Conservation (phyloP, 2,329 filamentous ascomycete species). For the Mycosphaerella sp. region DNA sequence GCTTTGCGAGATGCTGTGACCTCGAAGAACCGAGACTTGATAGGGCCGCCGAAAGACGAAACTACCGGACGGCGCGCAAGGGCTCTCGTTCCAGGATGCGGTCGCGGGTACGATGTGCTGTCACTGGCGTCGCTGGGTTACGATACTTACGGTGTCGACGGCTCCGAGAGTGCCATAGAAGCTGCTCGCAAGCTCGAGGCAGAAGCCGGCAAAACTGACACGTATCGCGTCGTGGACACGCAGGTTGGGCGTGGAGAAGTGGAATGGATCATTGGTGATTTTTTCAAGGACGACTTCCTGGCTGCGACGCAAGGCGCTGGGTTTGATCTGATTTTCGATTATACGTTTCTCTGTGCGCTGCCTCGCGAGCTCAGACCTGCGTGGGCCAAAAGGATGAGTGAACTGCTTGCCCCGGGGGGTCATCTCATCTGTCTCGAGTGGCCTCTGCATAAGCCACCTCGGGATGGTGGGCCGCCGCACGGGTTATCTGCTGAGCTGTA, state of each 20-base stretch:
- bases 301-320: conserved; percentile 35
- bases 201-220: conserved; percentile 33
- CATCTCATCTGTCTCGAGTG: conserved; percentile 66
- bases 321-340: conserved; percentile 64
- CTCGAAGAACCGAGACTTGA: conserved; percentile 20
- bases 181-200: conserved; percentile 43
- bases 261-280: conserved; percentile 58
- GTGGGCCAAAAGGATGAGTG: conserved; percentile 53
- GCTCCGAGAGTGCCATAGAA: conserved; percentile 47
- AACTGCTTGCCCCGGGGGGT: conserved; percentile 49
- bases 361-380: conserved; percentile 48
- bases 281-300: conserved; percentile 58
- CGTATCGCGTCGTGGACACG: conserved; percentile 41
- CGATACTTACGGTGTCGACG: conserved; percentile 70
- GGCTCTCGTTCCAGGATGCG: conserved; percentile 76
- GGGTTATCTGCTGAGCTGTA: conserved; percentile 64
- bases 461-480: conserved; percentile 65
- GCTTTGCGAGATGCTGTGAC: conserved; percentile 52
- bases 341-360: conserved; percentile 59
- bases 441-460: conserved; percentile 52
- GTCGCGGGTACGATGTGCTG: conserved; percentile 72
- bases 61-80: conserved; percentile 38
- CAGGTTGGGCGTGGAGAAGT: conserved; percentile 46
- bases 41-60: conserved; percentile 20
- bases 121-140: conserved; percentile 69